Base-by-base conservation (phyloP, 2,329 filamentous ascomycete genomes). In the Colletotrichum sublineola region DNA sequence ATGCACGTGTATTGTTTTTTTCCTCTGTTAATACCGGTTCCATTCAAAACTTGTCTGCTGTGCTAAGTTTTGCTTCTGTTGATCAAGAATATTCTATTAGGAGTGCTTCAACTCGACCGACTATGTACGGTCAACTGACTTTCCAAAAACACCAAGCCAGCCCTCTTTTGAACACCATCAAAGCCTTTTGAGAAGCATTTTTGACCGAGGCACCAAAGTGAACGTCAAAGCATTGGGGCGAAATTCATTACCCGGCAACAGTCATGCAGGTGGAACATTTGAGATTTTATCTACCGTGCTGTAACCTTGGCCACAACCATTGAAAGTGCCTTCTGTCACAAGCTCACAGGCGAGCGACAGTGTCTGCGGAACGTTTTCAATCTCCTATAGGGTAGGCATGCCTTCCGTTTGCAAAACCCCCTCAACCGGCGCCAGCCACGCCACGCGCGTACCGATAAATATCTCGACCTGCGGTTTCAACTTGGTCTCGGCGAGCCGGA, bases 401-500 rank as follows among this genome's bases (percentile, higher is more conserved):
- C 87, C 15, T 46, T 67, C 63, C 24, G 52, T 15, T 15, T 71
- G 68, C 42, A 42, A 20, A 18, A 57, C 42, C 1, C 40, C 68
- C 6, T 63, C 56, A 1, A 67, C n/a, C 11, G 63, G 36, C 14
- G 61, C 38, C 48, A 87, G 76, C 89, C 89, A 91, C 14, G 58
- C 75, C 20, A 88, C 87, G 2, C 89, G 80, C 73, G 86, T 82
- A 78, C 88, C 85, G 0, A 80, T 79, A 77, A 86, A 92, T 58
- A 84, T 81, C 81, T 91, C 90, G 0, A 84, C 73, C 70, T 77
- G 78, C 0, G 90, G 90, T 76, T 80, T 86, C 74, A 92, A 78
- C 76, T 84, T 86, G 0, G 85, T 89, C 80, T 91, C 89, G 44
- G 87, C 84, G 63, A 92, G 76, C 63, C 77, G 78, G 65, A 89